Conservation (phyloP, 345 rosid species). For the Barbarea vulgaris region DNA sequence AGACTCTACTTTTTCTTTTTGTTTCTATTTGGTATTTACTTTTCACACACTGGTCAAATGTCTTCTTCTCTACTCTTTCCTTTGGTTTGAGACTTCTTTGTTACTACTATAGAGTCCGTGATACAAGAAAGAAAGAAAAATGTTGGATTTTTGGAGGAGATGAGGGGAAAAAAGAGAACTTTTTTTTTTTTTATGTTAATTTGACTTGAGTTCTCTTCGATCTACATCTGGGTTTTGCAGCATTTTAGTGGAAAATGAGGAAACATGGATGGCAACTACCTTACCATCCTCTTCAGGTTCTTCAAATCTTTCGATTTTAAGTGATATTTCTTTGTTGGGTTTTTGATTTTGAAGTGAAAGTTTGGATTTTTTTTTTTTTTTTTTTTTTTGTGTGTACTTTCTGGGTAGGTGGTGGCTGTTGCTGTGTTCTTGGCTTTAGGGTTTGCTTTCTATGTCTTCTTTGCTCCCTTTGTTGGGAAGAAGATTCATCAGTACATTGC, state of each 20-base stretch:
- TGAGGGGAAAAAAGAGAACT: conserved; percentile 49
- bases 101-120: conserved; percentile 40
- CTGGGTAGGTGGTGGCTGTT: conserved; percentile 90
- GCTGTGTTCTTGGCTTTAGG: conserved; percentile 97
- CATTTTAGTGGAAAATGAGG: conserved; percentile 70
- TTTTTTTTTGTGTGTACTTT: background rate
- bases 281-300: conserved; percentile 97
- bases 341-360: conserved; percentile 34
- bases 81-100: conserved; percentile 13
- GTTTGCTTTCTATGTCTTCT: conserved; percentile 97
- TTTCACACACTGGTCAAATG: conserved; percentile 33
- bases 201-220: conserved; percentile 33
- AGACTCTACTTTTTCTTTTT: conserved; percentile 19
- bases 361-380: conserved; percentile 15
- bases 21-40: conserved; percentile 37
- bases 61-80: conserved; percentile 31
- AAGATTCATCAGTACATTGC: conserved; percentile 71
- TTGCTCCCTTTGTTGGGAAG: conserved; percentile 97
- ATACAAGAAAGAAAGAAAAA: conserved; percentile 14
- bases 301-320: background rate
- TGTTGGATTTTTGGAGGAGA: conserved; percentile 44
- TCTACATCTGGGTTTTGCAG: conserved; percentile 42
- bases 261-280: conserved; percentile 99
- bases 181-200: conserved; percentile 22
- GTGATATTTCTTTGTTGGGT: background rate